Conservation (phyloP, 305 asterid genomes). For the Ilex paraguariensis region DNA sequence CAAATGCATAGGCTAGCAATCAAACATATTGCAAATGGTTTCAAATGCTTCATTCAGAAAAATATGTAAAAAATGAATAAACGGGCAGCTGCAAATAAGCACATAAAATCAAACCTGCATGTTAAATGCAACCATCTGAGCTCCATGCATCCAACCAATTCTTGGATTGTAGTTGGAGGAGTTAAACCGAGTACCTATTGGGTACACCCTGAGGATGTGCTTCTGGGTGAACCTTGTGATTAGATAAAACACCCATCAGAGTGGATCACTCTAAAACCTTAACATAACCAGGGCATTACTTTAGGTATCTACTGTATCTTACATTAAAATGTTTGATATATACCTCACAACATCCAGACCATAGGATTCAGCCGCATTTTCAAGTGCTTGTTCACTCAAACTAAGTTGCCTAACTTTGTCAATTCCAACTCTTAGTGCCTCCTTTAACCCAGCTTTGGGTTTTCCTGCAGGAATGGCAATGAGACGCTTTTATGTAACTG, state of each 20-base stretch:
- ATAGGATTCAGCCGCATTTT: conserved; percentile 42
- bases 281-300: not conserved
- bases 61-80: no score
- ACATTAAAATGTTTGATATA: not conserved
- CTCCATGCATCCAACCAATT: conserved; percentile 50
- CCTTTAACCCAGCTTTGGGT: conserved; percentile 44
- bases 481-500: conserved; percentile 35
- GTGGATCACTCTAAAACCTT: not conserved
- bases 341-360: conserved; percentile 45
- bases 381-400: conserved; percentile 48
- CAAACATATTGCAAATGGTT: no score
- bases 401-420: conserved; percentile 44
- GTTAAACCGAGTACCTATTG: conserved; percentile 43
- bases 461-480: conserved; percentile 48
- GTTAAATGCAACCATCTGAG: conserved; percentile 56
- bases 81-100: not conserved
- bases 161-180: conserved; percentile 51
- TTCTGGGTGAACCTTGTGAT: conserved; percentile 33
- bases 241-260: conserved; percentile 11
- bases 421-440: conserved; percentile 34
- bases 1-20: no score
- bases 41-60: no score
- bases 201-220: conserved; percentile 39
- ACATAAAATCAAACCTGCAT: conserved; percentile 33
- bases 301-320: not conserved